Evolutionary conservation across 1,139 yeast genomes (phyloP).

Genomic region (Taphrina betulina): DNA sequence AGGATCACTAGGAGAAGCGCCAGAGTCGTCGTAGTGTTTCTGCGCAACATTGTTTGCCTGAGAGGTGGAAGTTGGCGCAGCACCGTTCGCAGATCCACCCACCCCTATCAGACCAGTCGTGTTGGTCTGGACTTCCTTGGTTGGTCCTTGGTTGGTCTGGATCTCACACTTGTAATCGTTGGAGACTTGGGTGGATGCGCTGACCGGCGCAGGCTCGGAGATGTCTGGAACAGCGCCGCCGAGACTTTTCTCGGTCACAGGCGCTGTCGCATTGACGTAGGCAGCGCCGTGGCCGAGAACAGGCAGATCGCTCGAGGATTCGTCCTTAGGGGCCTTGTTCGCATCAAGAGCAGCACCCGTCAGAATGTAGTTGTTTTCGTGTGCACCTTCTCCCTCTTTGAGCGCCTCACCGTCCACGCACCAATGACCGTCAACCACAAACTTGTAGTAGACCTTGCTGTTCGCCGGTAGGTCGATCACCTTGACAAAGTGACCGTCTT

Average conservation of each 20-base stretch:
- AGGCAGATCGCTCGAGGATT: background rate
- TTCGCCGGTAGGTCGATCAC: conserved; percentile 18
- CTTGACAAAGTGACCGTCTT: conserved; percentile 15
- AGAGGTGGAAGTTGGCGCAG: background rate
- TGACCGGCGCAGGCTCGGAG: too few species aligned
- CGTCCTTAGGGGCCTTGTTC: background rate
- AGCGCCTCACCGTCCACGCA: conserved; percentile 20
- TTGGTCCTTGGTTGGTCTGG: background rate
- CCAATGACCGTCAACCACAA: conserved; percentile 30
- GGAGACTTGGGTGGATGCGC: conserved; percentile 2
- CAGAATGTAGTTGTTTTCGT: conserved; percentile 24
- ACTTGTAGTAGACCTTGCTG: conserved; percentile 25
- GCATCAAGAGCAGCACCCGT: conserved; percentile 5
- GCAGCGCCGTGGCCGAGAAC: conserved; percentile 13
- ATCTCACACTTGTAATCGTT: background rate
- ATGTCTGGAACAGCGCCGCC: background rate
- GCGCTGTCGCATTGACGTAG: conserved; percentile 7
- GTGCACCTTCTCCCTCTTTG: conserved; percentile 29
- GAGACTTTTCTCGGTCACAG: background rate
- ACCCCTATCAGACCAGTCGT: background rate
- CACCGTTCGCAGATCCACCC: background rate
- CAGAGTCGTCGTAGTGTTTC: conserved; percentile 7
- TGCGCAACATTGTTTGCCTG: background rate
- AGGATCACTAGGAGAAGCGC: conserved; percentile 21
- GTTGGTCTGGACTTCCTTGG: conserved; percentile 1